Percentiles rank a stretch among this genome's conserved stretches.
phyloP scores from a whole-genome alignment of 2,329 filamentous ascomycete genomes.

The Penicillium crustosum region DNA sequence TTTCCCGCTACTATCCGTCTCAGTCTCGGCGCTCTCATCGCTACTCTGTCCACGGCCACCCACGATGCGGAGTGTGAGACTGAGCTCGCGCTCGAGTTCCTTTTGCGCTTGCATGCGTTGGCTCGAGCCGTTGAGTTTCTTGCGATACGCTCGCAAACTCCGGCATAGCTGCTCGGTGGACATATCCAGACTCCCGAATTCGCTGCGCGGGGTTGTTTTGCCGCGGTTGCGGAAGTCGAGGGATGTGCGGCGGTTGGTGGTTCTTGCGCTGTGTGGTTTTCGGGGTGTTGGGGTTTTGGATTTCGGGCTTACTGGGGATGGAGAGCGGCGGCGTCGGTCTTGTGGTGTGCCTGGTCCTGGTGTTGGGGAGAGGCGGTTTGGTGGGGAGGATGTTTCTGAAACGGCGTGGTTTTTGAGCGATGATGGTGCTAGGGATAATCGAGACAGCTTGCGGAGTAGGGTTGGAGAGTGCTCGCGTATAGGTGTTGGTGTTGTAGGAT shows the following conservation, averaged over 20 bases:
- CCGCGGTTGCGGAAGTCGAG: conserved; percentile 52
- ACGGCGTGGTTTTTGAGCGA: conserved; percentile 32
- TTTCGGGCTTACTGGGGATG: conserved; percentile 43
- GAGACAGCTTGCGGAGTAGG: conserved; percentile 56
- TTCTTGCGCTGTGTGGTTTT: conserved; percentile 31
- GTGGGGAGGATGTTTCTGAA: conserved; percentile 35
- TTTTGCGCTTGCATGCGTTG: conserved; percentile 52
- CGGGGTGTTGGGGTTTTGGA: conserved; percentile 27
- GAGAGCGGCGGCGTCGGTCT: conserved; percentile 35
- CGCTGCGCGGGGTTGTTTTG: conserved; percentile 39
- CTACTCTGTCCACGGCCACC: conserved; percentile 31
- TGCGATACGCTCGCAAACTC: conserved; percentile 58
- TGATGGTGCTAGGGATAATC: conserved; percentile 48
- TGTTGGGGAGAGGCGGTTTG: conserved; percentile 35
- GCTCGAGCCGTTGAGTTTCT: conserved; percentile 53
- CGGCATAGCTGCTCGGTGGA: conserved; percentile 60
- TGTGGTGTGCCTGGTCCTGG: conserved; percentile 25
- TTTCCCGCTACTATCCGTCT: conserved; percentile 42
- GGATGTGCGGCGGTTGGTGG: conserved; percentile 47
- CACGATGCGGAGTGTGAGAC: conserved; percentile 41
- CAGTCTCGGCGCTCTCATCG: conserved; percentile 35
- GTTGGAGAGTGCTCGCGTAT: conserved; percentile 51
- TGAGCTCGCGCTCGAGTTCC: conserved; percentile 60
- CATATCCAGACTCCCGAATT: conserved; percentile 50
- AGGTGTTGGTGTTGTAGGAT: conserved; percentile 44